phyloP scores from a whole-genome alignment of 345 rosid genomes.

The Moricandia moricandioides region DNA sequence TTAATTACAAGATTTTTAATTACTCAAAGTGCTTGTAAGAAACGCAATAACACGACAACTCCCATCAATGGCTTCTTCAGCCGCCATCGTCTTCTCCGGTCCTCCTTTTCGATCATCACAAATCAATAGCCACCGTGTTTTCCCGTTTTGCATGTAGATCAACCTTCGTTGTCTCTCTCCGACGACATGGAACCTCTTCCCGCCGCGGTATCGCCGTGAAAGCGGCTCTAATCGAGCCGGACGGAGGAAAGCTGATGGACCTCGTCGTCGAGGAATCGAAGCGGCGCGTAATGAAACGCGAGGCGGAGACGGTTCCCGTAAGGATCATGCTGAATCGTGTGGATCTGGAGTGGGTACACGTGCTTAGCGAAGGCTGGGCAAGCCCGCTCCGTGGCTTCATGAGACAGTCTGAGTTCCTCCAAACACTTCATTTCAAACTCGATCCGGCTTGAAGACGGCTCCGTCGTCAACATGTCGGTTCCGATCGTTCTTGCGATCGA shows the following conservation, averaged over 20 bases:
- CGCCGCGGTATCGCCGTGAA: not conserved
- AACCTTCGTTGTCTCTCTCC: not conserved
- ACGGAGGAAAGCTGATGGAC: not conserved
- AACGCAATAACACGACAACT: not conserved
- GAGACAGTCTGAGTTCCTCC: not conserved
- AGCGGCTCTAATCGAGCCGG: not conserved
- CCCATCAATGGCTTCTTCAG: not conserved
- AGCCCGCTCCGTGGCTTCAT: not conserved
- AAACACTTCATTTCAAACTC: not conserved
- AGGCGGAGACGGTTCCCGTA: not conserved
- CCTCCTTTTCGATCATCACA: not conserved
- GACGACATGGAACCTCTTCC: not conserved
- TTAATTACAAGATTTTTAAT: slow-evolving; percentile 17
- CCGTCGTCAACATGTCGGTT: slow-evolving; percentile 1
- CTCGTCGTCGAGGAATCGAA: not conserved
- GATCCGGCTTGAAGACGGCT: not conserved
- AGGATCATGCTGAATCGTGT: not conserved
- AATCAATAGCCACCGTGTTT: not conserved
- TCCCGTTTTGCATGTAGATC: not conserved
- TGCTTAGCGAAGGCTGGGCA: not conserved
- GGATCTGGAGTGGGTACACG: not conserved
- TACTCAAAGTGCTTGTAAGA: slow-evolving; percentile 16
- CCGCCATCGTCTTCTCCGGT: not conserved
- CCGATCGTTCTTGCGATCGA: not conserved
- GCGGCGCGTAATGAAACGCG: not conserved